Conservation (phyloP, 202 grass and related monocot species). For the Sporobolus alterniflorus region DNA sequence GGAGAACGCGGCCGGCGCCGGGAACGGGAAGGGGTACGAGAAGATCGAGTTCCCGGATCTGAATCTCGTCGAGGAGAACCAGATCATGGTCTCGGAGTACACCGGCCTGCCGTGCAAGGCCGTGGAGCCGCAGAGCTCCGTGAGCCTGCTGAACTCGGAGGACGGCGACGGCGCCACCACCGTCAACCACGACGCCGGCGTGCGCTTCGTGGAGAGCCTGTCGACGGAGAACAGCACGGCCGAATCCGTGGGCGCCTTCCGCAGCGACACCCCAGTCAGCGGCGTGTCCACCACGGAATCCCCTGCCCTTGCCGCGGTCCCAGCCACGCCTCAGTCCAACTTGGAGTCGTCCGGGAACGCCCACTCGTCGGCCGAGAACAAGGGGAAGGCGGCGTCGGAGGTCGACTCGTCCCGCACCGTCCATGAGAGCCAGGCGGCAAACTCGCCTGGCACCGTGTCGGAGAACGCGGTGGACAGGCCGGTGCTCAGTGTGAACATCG, state of each 20-base stretch:
- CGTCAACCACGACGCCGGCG: slow-evolving; percentile 67
- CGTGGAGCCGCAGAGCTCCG: slow-evolving; percentile 71
- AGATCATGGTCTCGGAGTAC: slow-evolving; percentile 93
- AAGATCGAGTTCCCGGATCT: slow-evolving; percentile 95
- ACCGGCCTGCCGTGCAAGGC: slow-evolving; percentile 61
- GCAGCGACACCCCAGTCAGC: slow-evolving; percentile 58
- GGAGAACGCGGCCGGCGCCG: background rate
- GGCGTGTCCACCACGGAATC: slow-evolving; percentile 71
- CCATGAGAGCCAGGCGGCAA: slow-evolving; percentile 27
- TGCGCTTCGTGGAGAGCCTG: slow-evolving; percentile 88
- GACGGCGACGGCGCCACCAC: slow-evolving; percentile 47
- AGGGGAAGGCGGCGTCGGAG: slow-evolving; percentile 42
- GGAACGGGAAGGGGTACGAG: slow-evolving; percentile 57
- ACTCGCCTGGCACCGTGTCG: slow-evolving; percentile 41
- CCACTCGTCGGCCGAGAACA: slow-evolving; percentile 36
- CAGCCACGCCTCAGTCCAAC: slow-evolving; percentile 61
- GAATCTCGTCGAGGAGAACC: slow-evolving; percentile 86
- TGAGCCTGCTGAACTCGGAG: slow-evolving; percentile 80
- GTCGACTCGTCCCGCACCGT: slow-evolving; percentile 53
- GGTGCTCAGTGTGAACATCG: slow-evolving; percentile 66
- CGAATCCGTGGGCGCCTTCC: slow-evolving; percentile 48
- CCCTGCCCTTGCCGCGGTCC: slow-evolving; percentile 30
- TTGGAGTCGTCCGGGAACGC: slow-evolving; percentile 53
- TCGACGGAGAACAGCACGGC: slow-evolving; percentile 64
- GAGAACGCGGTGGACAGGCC: slow-evolving; percentile 60